These are phyloP conservation scores for Hemisphaericaspora lyxosophila DNA, from an alignment of 1,139 yeast genomes.

Conservation along the genomic window DNA sequence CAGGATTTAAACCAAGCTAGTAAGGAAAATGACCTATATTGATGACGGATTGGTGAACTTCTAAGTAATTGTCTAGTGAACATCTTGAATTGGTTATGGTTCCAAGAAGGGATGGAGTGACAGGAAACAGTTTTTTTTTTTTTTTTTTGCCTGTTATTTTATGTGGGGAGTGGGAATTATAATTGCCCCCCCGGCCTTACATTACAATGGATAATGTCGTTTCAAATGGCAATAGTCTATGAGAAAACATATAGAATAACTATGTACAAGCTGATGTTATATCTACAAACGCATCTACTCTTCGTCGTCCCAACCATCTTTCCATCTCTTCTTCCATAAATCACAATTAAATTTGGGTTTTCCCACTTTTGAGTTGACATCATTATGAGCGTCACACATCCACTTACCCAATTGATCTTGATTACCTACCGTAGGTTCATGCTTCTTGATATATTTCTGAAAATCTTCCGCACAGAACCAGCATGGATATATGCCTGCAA, in stretches of 20 bases:
- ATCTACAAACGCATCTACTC: not conserved
- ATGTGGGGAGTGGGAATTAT: too few species aligned
- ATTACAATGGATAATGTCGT: too few species aligned
- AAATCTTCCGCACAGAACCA: conserved; percentile 93
- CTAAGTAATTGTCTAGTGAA: conserved; percentile 3
- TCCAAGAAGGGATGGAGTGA: not conserved
- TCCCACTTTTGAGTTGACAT: conserved; percentile 79
- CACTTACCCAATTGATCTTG: conserved; percentile 85
- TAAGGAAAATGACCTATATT: conserved; percentile 9
- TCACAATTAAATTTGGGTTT: conserved; percentile 84
- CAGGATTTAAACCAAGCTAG: conserved; percentile 14
- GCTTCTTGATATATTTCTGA: conserved; percentile 54
- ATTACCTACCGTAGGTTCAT: conserved; percentile 65
- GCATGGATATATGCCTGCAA: conserved; percentile 88
- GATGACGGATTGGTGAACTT: not conserved
- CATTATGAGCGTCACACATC: conserved; percentile 95
- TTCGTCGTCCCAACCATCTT: conserved; percentile 43
- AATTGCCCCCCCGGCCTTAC: too few species aligned
- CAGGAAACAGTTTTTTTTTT: too few species aligned
- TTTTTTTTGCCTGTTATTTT: too few species aligned
- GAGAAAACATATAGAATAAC: not conserved
- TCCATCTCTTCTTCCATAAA: conserved; percentile 93
- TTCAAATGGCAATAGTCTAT: not conserved
- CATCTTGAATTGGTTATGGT: too few species aligned
- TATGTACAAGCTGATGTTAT: conserved; percentile 2